Percentiles rank a stretch among this genome's conserved stretches.
phyloP scores from a whole-genome alignment of 768 basidiomycete species.

The Russula sp. region DNA sequence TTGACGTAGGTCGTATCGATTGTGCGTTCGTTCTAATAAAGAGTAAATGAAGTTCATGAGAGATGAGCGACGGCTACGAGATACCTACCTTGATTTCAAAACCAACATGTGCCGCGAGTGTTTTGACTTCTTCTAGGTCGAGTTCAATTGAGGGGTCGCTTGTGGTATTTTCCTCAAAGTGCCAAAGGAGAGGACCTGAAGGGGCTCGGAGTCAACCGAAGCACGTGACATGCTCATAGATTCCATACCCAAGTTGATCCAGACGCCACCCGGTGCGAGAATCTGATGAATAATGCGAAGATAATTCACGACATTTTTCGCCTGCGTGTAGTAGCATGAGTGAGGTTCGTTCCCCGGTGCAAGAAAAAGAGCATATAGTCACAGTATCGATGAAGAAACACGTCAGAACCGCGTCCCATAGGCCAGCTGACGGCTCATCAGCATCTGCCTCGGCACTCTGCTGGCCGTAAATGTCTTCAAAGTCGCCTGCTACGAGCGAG shows the following conservation, averaged over 20 bases:
- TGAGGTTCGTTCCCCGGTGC: not conserved
- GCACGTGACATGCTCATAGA: not conserved
- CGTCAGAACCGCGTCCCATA: constrained; percentile 88
- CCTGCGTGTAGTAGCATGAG: constrained; percentile 43
- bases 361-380: constrained; percentile 30
- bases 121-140: constrained; percentile 84
- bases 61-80: not conserved
- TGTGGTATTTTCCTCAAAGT: constrained; percentile 85
- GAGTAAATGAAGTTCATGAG: constrained; percentile 10
- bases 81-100: constrained; percentile 73
- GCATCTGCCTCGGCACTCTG: constrained; percentile 43
- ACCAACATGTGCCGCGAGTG: constrained; percentile 66
- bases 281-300: constrained; percentile 82
- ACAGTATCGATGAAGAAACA: constrained; percentile 99
- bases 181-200: constrained; percentile 90
- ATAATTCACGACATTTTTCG: constrained; percentile 89
- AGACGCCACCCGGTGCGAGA: constrained; percentile 81
- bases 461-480: constrained; percentile 84
- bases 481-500: constrained; percentile 89
- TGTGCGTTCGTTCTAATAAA: constrained; percentile 66
- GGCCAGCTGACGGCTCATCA: constrained; percentile 65
- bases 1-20: constrained; percentile 86
- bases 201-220: not conserved
- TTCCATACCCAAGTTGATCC: constrained; percentile 78
- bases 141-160: constrained; percentile 85